Percentiles rank a stretch among this genome's conserved stretches.
These are phyloP conservation scores for Phytophthora tubulina DNA, from an alignment of 352 stramenopile genomes.

Conservation along the genomic window DNA sequence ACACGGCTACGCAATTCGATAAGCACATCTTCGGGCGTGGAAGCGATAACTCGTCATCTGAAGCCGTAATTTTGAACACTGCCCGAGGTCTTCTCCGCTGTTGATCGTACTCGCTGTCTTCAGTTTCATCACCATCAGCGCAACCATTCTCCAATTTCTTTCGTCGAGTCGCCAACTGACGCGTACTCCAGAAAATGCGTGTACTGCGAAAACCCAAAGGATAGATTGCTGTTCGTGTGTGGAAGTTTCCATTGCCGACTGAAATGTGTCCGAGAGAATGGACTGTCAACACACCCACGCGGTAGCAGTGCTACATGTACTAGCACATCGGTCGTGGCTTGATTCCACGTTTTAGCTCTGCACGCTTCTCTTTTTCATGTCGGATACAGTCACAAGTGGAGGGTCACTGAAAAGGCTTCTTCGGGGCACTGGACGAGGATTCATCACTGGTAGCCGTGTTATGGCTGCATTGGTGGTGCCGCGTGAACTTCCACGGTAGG, in stretches of 20 bases:
- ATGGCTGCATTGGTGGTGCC: not conserved
- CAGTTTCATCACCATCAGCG: not conserved
- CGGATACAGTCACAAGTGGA: constrained; percentile 50
- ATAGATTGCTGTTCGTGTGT: constrained; percentile 89
- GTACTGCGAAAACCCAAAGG: constrained; percentile 92
- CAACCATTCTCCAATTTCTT: constrained; percentile 28
- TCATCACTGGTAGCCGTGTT: constrained; percentile 56
- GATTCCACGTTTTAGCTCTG: constrained; percentile 48
- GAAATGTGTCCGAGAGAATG: constrained; percentile 86
- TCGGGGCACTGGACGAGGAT: constrained; percentile 52
- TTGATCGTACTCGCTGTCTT: constrained; percentile 13
- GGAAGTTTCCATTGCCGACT: constrained; percentile 85
- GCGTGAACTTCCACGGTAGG: not conserved
- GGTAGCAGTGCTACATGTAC: too few species aligned
- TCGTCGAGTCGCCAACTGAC: constrained; percentile 40
- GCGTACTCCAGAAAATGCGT: constrained; percentile 94
- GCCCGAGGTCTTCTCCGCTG: constrained; percentile 36
- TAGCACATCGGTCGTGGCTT: constrained; percentile 67
- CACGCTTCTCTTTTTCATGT: constrained; percentile 75
- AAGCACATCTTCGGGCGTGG: constrained; percentile 69
- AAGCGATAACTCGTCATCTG: constrained; percentile 66
- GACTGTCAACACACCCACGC: constrained; percentile 73
- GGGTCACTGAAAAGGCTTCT: constrained; percentile 57
- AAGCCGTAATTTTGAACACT: constrained; percentile 84
- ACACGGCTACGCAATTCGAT: constrained; percentile 78